These are phyloP conservation scores for Cicer bijugum DNA, from an alignment of 306 rosid species.

Conservation along the genomic window DNA sequence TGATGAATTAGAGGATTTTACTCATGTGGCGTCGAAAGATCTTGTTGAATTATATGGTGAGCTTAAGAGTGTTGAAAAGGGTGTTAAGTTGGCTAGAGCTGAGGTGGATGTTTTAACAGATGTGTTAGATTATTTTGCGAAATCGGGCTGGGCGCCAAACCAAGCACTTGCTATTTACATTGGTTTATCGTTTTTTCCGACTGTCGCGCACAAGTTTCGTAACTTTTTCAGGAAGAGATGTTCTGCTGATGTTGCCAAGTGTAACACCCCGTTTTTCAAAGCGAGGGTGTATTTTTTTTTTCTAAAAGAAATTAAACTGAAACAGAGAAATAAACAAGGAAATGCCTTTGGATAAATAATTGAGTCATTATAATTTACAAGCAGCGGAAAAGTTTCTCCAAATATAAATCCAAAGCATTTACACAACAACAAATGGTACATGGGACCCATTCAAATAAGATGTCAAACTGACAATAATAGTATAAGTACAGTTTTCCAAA, in stretches of 20 bases:
- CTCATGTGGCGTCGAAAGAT: constrained; percentile 50
- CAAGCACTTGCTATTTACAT: constrained; percentile 93
- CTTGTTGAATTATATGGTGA: constrained; percentile 66
- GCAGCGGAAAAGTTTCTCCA: too few relatives aligned
- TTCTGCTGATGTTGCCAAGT: constrained; percentile 57
- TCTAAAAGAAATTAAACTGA: too few relatives aligned
- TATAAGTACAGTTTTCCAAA: too few relatives aligned
- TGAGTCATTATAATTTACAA: too few relatives aligned
- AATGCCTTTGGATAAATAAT: too few relatives aligned
- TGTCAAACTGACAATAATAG: too few relatives aligned
- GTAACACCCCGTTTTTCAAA: too few relatives aligned
- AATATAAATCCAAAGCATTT: too few relatives aligned
- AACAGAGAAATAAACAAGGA: too few relatives aligned
- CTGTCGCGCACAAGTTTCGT: constrained; percentile 67
- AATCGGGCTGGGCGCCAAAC: constrained; percentile 83
- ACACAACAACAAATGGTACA: too few relatives aligned
- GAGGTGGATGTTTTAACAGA: constrained; percentile 56
- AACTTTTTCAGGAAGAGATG: constrained; percentile 60
- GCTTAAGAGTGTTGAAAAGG: constrained; percentile 48
- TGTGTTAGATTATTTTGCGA: constrained; percentile 52
- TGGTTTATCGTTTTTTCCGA: constrained; percentile 87
- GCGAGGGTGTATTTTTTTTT: too few relatives aligned
- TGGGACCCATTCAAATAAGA: too few relatives aligned
- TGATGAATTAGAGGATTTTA: constrained; percentile 45
- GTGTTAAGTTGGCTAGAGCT: constrained; percentile 45